Base-by-base conservation (phyloP, 441 rosid species). In the Gossypium davidsonii region DNA sequence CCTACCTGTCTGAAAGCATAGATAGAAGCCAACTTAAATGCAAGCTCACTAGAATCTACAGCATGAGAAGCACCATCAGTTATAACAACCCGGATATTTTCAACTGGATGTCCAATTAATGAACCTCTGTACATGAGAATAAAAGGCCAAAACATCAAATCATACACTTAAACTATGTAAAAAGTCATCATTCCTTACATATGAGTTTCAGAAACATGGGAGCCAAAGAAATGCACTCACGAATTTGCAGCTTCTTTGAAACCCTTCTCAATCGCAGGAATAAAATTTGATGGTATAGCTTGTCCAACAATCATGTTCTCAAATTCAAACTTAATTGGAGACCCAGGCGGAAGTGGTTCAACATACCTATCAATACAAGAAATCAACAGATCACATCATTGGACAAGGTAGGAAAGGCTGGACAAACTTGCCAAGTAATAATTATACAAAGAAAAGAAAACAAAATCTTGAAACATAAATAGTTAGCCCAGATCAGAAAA, bases 161-260 rank as follows among this genome's bases (percentile, higher is more conserved):
- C 62, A 51, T 12, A 48, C 58, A 31, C 55, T 6, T 6, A 74
- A 52, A 31, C 26, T 31, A 73, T 11, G 51, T 26, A 67, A 39
- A 7, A 46, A 28, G 46, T 28, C 14, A 14, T 10, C 48, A 28
- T 26, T 52, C 60, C 23, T 11, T 52, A 67, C 5, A 15, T 20
- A 12, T 51, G 15, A 52, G 48, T 51, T 51, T 5, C 46, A 46
- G n/a, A 65, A 57, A 18, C 34, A 59, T 4, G 23, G 34, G 20
- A 12, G 71, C 67, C 62, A 1, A 76, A 51, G 62, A 18, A 46
- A 28, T 55, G 18, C 28, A 82, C 91, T 81, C 65, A 90, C 99
- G 97, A 90, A 80, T 95, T 95, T 78, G 95, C 95, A 75, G 98
- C 99, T 88, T 95, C 99, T 81, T 81, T 93, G 71, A 95, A 95